phyloP scores from a whole-genome alignment of 1,284 basidiomycete species.

The Boletus calvinii region DNA sequence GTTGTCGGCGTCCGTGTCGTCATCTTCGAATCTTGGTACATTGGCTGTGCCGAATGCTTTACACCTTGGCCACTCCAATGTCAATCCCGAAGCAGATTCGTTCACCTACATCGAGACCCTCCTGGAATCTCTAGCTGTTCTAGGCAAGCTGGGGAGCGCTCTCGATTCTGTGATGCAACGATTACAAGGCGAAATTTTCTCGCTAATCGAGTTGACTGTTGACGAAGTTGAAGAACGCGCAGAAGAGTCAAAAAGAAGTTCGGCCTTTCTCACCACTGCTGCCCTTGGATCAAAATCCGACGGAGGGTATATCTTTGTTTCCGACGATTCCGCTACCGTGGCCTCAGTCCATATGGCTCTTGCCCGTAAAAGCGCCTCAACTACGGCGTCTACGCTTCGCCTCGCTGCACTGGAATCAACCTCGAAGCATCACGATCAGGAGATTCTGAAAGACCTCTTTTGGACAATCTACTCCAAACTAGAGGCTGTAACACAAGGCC shows the following conservation, averaged over 20 bases:
- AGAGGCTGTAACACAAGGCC: conserved; percentile 91
- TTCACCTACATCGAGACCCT: conserved; percentile 95
- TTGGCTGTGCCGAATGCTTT: conserved; percentile 16
- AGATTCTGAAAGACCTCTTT: conserved; percentile 90
- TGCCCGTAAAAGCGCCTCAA: conserved; percentile 15
- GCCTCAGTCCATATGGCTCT: conserved; percentile 13
- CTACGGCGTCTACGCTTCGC: conserved; percentile 56
- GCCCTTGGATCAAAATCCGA: conserved; percentile 38
- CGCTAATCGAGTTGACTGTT: conserved; percentile 83
- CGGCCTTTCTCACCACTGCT: conserved; percentile 39
- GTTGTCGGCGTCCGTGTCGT: conserved; percentile 27
- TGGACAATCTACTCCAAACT: conserved; percentile 98
- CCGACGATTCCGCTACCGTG: conserved; percentile 29
- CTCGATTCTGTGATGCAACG: conserved; percentile 87
- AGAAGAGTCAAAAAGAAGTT: conserved; percentile 65
- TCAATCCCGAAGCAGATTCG: conserved; percentile 89
- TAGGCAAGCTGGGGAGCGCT: conserved; percentile 86
- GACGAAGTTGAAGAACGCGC: conserved; percentile 90
- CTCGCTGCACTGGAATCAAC: conserved; percentile 78
- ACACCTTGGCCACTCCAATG: conserved; percentile 20
- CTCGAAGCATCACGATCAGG: conserved; percentile 74
- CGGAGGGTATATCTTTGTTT: conserved; percentile 52
- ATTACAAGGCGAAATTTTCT: conserved; percentile 81
- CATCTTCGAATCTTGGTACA: conserved; percentile 26
- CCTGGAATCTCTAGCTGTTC: conserved; percentile 86